Base-by-base conservation (phyloP, 768 basidiomycete species). In the Hysterangium stoloniferum region DNA sequence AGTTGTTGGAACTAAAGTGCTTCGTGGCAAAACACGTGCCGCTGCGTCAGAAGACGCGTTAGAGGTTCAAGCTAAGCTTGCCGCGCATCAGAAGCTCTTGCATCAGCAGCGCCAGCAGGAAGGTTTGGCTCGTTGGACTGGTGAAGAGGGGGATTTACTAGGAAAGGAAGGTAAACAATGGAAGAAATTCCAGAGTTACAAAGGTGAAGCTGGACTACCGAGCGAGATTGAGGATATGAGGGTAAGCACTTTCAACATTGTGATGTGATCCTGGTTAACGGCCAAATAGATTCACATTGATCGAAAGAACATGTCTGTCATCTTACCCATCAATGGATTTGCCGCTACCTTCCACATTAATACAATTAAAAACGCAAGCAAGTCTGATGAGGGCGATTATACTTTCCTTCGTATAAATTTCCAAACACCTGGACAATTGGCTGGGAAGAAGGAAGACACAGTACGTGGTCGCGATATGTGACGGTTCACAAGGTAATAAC, bases 311-410 rank as follows among this genome's bases (percentile, higher is more conserved):
- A 82, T 87, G 54, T 90, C 93, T 0, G 84, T 98, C 45, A 78
- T 98, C 40, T 67, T 98, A 3, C 96, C 96, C 13, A 83, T 98
- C 56, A 81, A 97, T 59, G 96, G 96, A 3, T 97, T 86, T 59
- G 91, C 93, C 0, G 93, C 95, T 0, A 93, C 95, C 0, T 97
- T 95, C 74, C 96, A 99, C 63, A 94, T 98, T 68, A 95, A 95
- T 62, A 92, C 92, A 1, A 91, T 99, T 56, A 98, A 99, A 70
- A 98, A 95, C 62, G 88, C 86, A 27, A 93, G 87, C 72, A 98
- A 98, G 71, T 96, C 80, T 56, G 95, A 99, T 56, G 96, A 98
- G 66, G 90, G 88, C 4, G 92, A 98, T 45, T 88, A 84, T 63
- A 94, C 93, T 0, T 91, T 89, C 60, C 76, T 99, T 48, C 81